Evolutionary conservation across 768 basidiomycete genomes (phyloP).

Genomic region (Pholiota molesta): DNA sequence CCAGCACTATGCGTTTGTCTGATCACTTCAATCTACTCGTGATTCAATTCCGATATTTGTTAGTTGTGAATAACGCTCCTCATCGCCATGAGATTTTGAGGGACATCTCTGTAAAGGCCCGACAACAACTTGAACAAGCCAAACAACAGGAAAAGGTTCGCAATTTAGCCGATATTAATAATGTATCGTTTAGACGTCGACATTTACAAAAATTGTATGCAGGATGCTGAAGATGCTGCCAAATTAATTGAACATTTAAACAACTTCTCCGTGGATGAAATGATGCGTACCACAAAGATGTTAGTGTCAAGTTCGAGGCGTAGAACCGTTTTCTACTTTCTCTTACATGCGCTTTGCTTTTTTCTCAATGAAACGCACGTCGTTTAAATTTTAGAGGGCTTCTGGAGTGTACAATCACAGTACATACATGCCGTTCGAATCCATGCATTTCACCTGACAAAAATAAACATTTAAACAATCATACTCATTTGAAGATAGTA

Average conservation of each 20-base stretch:
- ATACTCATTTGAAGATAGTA: neutral
- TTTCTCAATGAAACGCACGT: no score
- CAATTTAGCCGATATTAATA: neutral
- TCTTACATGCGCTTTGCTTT: no score
- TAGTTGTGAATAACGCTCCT: slow-evolving; percentile 18
- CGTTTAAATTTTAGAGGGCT: no score
- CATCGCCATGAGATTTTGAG: slow-evolving; percentile 20
- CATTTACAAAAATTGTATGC: neutral
- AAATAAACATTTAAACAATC: no score
- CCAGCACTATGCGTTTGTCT: slow-evolving; percentile 19
- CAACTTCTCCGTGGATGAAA: slow-evolving; percentile 17
- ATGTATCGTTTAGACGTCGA: neutral
- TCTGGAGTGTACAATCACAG: no score
- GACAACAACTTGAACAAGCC: slow-evolving; percentile 24
- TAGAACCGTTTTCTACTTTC: no score
- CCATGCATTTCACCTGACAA: no score
- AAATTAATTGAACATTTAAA: slow-evolving; percentile 24
- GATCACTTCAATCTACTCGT: neutral
- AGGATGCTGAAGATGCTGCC: slow-evolving; percentile 28
- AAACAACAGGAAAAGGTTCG: slow-evolving; percentile 26
- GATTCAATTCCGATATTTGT: neutral
- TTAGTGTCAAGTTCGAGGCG: no score
- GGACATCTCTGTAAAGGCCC: slow-evolving; percentile 22
- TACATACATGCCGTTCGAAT: no score
- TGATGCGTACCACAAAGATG: neutral